Base-by-base conservation (phyloP, 331 rosid species). In the Quercus phellos region DNA sequence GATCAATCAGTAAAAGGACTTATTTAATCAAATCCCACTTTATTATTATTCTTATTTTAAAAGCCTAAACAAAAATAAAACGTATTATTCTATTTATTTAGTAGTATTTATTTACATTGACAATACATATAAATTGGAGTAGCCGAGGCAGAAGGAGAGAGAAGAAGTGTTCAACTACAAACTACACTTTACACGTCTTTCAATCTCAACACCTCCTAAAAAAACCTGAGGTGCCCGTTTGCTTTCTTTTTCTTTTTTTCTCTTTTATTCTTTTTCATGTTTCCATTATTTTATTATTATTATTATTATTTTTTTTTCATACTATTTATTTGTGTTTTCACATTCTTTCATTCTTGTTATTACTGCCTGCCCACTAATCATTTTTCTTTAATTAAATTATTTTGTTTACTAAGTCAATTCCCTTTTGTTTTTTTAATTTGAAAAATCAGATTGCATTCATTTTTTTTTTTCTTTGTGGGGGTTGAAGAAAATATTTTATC, bases 321-420 rank as follows among this genome's bases (percentile, higher is more conserved):
- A 63, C 10, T 56, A 12, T 51, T 8, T 71, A 30, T 51, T 74
- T 46, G 72, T 12, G 76, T 73, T 64, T 75, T 7, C 56, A 55
- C 54, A 56, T 50, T 51, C 81, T 75, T 68, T 71, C 77, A 21
- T 77, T 70, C 75, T 75, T 75, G 32, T 88, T 69, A 77, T 88
- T 69, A 75, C 73, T 55, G 66, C 9, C 75, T 55, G 66, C 9
- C 75, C 54, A 81, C 76, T 69, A 32, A 78, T 81, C 59, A 72
- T n/a, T 58, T 77, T 17, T 59, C 13, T 81, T 81, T 84, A 73
- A 79, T 77, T 79, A 79, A 17, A 73, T 63, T 16, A 59, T 54
- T 70, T 66, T 18, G 61, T 83, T 88, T 88, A 87, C 93, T 68
- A 43, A 73, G 90, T 88, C 91, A 88, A 87, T 73, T 64, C 59